Evolutionary conservation across 768 basidiomycete genomes (phyloP), one percentile per base, ranked within the genome.

Genomic region (Agaricus sinodeliciosus): DNA sequence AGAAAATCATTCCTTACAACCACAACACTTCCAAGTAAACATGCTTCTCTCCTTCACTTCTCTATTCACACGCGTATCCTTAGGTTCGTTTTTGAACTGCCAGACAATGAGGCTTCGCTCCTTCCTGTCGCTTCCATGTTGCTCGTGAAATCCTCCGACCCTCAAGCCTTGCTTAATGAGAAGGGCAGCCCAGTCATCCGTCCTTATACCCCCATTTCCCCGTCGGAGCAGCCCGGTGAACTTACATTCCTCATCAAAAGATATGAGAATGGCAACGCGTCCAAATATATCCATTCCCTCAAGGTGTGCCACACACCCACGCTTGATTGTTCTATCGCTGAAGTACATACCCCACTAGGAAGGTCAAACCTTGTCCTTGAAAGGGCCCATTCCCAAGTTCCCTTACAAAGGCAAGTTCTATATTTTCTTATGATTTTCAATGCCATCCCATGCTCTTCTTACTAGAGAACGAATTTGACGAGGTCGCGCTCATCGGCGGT

Each of bases 151-250:
- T 74, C 91, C 13, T 82, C 87, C 0, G 78, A 85, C 57, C 75
- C 81, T 16, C 81, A 81, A 46, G 75, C 72, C 34, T 71, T 87
- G 42, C 77, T 80, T 57, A 85, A 85, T 65, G 73, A 69, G 61
- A 90, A 93, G 63, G 94, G 92, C 57, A 92, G 91, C 60, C 89
- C 91, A 47, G 81, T 94, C 68, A 76, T 87, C 58, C 81, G 93
- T 49, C 91, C 96, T 0, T 99, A 99, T 69, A 99, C 96, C 3
- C 93, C 96, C 48, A 81, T 92, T 58, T 94, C 94, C 18, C 70
- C 81, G 0, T 78, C 90, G 7, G 83, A 93, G 54, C 63, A 73
- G 6, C 80, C 81, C 49, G 93, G 91, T 25, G 85, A 91, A 62
- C 67, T 95, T 43, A 75, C 77, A 11, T 79, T 98, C 58, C 68